Evolutionary conservation across 768 basidiomycete genomes (phyloP), one percentile per base, ranked within the genome.

Genomic region (Russula compacta): DNA sequence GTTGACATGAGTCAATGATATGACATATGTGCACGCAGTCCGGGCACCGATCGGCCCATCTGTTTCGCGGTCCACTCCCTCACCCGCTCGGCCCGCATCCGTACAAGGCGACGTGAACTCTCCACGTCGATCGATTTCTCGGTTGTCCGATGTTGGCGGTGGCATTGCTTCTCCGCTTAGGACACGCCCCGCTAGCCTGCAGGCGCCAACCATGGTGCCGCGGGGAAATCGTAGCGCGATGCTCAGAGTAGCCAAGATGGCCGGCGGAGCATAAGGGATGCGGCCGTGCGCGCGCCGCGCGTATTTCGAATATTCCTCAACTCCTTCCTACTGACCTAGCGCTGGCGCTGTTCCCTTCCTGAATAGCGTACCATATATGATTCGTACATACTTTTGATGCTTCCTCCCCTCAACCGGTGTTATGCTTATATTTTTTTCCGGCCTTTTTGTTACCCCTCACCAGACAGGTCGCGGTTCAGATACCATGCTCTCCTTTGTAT

Each of bases 141-240:
- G 81, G 83, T 84, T 87, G 49, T 63, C 71, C 46, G 60, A 57
- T 58, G 70, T 64, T 67, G 70, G 65, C 48, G 71, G 47, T 66
- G 72, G 59, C 61, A 61, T 42, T 2, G 15, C 24, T n/a, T n/a
- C n/a, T n/a, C n/a, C n/a, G n/a, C n/a, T n/a, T n/a, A n/a, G n/a
- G 12, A 55, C 65, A 4, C 83, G 85, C 19, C 82, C 79, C 3
- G 82, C 81, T 68, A 85, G 84, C 67, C 69, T 81, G 47, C 75
- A 74, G 53, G 76, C 78, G 1, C 88, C 90, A 1, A 76, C 78
- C 4, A 87, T 91, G 61, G 71, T 72, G 9, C 91, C 90, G 8
- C 78, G 87, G 56, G 81, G 77, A 63, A 93, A 93, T 72, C 83
- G 79, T 71, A 90, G 85, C 66, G 89, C 91, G 2, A 73, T 82